phyloP scores from a whole-genome alignment of 805 yeast species.

The Candida andamanensis region DNA sequence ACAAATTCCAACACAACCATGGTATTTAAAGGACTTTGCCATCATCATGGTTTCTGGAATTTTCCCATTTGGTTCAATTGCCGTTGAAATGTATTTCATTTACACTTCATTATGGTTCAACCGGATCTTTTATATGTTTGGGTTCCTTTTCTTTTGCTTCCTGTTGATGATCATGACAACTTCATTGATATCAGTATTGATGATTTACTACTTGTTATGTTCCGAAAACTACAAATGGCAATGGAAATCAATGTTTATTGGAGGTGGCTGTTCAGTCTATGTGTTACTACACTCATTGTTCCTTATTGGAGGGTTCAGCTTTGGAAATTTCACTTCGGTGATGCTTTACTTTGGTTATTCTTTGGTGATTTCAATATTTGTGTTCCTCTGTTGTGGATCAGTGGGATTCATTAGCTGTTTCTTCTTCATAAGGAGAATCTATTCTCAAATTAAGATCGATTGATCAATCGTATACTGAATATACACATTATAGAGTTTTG shows the following conservation, averaged over 20 bases:
- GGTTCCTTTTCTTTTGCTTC: slow-evolving; percentile 86
- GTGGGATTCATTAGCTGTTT: slow-evolving; percentile 76
- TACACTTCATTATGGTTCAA: slow-evolving; percentile 91
- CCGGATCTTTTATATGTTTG: slow-evolving; percentile 94
- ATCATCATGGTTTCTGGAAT: slow-evolving; percentile 76
- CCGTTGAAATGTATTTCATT: slow-evolving; percentile 91
- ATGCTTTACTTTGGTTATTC: slow-evolving; percentile 84
- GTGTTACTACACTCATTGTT: slow-evolving; percentile 79
- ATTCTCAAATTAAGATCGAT: slow-evolving; percentile 83
- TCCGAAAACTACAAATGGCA: slow-evolving; percentile 96
- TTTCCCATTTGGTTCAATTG: slow-evolving; percentile 91
- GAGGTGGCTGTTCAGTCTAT: slow-evolving; percentile 86
- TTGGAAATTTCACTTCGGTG: slow-evolving; percentile 71
- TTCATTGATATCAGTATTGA: slow-evolving; percentile 69
- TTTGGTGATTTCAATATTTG: slow-evolving; percentile 57
- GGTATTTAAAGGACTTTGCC: slow-evolving; percentile 66
- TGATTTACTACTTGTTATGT: slow-evolving; percentile 80
- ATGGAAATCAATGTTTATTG: slow-evolving; percentile 83
- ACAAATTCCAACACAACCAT: slow-evolving; percentile 89
- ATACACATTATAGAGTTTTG: slow-evolving; percentile 1
- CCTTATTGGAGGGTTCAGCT: slow-evolving; percentile 55
- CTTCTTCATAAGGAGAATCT: slow-evolving; percentile 72
- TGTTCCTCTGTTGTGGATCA: slow-evolving; percentile 82
- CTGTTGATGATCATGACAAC: slow-evolving; percentile 79
- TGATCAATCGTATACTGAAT: slow-evolving; percentile 9